These are phyloP conservation scores for Aspergillus aculeatus DNA, from an alignment of 2,329 filamentous ascomycete species.

Conservation along the genomic window DNA sequence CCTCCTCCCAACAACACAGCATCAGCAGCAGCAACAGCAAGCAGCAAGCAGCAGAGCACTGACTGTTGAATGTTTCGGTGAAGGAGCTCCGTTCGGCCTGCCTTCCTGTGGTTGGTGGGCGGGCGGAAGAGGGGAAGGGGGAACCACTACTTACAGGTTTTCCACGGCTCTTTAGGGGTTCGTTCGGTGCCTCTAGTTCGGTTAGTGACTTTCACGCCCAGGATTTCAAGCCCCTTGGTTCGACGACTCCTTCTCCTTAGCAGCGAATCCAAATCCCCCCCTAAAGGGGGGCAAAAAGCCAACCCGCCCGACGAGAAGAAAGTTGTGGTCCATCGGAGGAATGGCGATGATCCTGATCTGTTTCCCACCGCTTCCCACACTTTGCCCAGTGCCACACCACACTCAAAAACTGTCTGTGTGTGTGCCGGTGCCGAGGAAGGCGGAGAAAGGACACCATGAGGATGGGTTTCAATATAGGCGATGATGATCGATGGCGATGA, in stretches of 20 bases:
- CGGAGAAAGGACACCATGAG: too few species aligned
- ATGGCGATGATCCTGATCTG: conserved; percentile 23
- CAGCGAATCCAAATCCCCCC: conserved; percentile 12
- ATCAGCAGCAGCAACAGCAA: neutral
- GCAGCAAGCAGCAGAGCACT: neutral
- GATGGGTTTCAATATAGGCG: neutral
- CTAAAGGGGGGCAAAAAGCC: conserved; percentile 13
- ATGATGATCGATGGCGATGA: conserved; percentile 9
- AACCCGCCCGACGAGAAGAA: conserved; percentile 10
- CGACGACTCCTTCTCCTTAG: conserved; percentile 11
- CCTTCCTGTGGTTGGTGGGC: conserved; percentile 11
- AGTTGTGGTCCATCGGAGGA: conserved; percentile 14
- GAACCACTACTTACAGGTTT: neutral
- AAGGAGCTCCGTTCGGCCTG: conserved; percentile 8
- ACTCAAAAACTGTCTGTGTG: too few species aligned
- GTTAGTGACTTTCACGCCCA: conserved; percentile 16
- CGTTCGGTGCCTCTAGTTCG: conserved; percentile 12
- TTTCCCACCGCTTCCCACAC: conserved; percentile 11
- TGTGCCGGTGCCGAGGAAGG: too few species aligned
- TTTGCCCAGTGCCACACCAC: too few species aligned
- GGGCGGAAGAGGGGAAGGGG: conserved; percentile 3
- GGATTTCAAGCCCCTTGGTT: conserved; percentile 19
- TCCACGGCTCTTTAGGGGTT: conserved; percentile 14
- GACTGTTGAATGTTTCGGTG: conserved; percentile 7
- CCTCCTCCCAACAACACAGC: too few species aligned